Percentiles rank a stretch among this genome's conserved stretches.
phyloP scores from a whole-genome alignment of 805 yeast genomes.

The Nakazawaea siamensis region DNA sequence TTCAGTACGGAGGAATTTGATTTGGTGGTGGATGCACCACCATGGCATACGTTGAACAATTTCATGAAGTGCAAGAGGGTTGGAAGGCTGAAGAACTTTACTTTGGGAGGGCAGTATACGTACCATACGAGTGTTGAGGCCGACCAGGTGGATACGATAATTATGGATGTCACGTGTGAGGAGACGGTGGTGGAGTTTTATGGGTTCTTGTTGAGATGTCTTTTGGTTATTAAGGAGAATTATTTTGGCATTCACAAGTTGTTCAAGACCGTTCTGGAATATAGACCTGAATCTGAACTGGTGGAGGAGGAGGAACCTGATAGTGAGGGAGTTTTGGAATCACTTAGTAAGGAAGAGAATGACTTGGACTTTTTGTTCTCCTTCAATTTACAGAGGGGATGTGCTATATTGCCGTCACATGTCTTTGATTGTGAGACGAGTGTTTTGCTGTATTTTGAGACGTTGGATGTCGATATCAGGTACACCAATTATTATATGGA shows the following conservation, averaged over 20 bases:
- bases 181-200: conserved; percentile 63
- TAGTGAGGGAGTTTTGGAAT: conserved; percentile 16
- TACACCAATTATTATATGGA: conserved; percentile 93
- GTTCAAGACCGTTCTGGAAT: conserved; percentile 84
- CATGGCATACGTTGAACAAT: conserved; percentile 82
- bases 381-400: conserved; percentile 63
- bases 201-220: conserved; percentile 71
- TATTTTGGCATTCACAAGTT: conserved; percentile 84
- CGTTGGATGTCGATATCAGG: conserved; percentile 71
- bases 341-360: conserved; percentile 47
- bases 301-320: conserved; percentile 1
- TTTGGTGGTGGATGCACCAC: conserved; percentile 67
- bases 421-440: conserved; percentile 59
- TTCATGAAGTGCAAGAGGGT: conserved; percentile 56
- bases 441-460: conserved; percentile 53
- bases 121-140: conserved; percentile 51
- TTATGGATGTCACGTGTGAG: conserved; percentile 57
- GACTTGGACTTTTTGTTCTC: conserved; percentile 74
- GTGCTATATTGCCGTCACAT: conserved; percentile 63
- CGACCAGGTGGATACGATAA: conserved; percentile 61
- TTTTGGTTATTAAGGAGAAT: conserved; percentile 73
- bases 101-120: conserved; percentile 56
- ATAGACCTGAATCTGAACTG: conserved; percentile 26
- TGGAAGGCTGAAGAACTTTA: conserved; percentile 61
- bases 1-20: conserved; percentile 52